Evolutionary conservation across 495 filamentous ascomycete species (phyloP).

Genomic region (Penicillium maclennaniae): DNA sequence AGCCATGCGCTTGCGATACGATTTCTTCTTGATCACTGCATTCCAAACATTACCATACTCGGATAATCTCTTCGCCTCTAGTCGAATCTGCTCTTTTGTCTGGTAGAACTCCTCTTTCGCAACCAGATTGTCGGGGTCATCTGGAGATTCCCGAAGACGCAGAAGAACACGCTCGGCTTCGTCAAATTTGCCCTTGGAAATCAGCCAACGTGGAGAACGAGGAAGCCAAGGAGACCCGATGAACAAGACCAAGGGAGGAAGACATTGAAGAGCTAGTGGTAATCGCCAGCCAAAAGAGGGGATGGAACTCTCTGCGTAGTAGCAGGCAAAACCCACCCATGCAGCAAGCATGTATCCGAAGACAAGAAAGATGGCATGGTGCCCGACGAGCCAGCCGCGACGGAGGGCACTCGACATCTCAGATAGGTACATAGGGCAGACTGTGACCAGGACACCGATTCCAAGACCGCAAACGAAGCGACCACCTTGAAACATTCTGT

Average conservation of each 20-base stretch:
- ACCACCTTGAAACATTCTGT: conserved; percentile 47
- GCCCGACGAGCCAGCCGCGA: conserved; percentile 37
- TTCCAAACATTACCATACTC: conserved; percentile 28
- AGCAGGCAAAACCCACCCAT: conserved; percentile 45
- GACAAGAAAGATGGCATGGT: conserved; percentile 39
- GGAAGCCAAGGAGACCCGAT: conserved; percentile 38
- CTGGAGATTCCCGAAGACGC: conserved; percentile 26
- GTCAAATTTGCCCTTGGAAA: conserved; percentile 34
- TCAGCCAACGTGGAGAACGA: conserved; percentile 45
- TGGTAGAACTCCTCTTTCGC: conserved; percentile 39
- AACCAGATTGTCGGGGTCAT: conserved; percentile 30
- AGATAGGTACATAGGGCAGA: conserved; percentile 45
- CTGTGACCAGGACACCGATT: conserved; percentile 42
- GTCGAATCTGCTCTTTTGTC: conserved; percentile 35
- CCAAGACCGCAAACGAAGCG: conserved; percentile 48
- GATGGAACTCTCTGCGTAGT: conserved; percentile 31
- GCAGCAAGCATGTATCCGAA: conserved; percentile 42
- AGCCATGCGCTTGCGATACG: conserved; percentile 42
- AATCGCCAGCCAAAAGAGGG: conserved; percentile 44
- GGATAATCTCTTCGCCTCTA: conserved; percentile 30
- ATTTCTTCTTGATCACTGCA: conserved; percentile 35
- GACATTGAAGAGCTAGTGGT: conserved; percentile 39
- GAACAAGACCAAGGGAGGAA: conserved; percentile 38
- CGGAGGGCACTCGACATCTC: conserved; percentile 35
- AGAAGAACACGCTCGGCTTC: conserved; percentile 34